These are phyloP conservation scores for Vigna reflexopilosa DNA, from an alignment of 306 rosid genomes.

Conservation along the genomic window DNA sequence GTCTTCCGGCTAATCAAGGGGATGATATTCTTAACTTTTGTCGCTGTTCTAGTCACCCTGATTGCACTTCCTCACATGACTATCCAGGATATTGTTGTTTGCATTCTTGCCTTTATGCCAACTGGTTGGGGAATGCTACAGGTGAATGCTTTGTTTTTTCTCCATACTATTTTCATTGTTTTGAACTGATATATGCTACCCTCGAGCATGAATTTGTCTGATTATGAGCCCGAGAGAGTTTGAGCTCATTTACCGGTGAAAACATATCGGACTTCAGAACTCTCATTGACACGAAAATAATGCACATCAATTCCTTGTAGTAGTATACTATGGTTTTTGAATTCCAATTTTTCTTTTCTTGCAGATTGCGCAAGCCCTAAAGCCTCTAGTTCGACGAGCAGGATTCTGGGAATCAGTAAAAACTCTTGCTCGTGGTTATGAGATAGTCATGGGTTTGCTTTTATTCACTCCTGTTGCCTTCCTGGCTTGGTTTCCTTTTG, in stretches of 20 bases:
- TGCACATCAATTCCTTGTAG: background rate
- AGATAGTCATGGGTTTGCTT: constrained; percentile 85
- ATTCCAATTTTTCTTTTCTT: constrained; percentile 3
- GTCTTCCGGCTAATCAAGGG: constrained; percentile 95
- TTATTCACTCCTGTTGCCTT: constrained; percentile 93
- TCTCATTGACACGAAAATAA: background rate
- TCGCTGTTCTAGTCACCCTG: constrained; percentile 75
- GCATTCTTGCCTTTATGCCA: constrained; percentile 99
- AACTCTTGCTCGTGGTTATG: constrained; percentile 93
- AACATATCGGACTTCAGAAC: background rate
- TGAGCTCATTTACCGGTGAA: background rate
- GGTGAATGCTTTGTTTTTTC: constrained; percentile 54
- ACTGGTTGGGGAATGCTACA: constrained; percentile 98
- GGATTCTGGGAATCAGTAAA: constrained; percentile 92
- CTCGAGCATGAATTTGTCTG: background rate
- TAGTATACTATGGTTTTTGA: background rate
- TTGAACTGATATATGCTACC: background rate
- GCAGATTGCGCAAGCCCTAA: constrained; percentile 93
- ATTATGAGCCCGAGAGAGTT: background rate
- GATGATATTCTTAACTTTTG: constrained; percentile 80
- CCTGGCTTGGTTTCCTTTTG: constrained; percentile 98
- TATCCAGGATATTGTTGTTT: constrained; percentile 85
- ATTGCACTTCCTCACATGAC: constrained; percentile 93
- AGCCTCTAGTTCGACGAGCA: constrained; percentile 65
- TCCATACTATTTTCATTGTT: background rate